phyloP scores from a whole-genome alignment of 352 stramenopile species.

The Phytophthora idaei region DNA sequence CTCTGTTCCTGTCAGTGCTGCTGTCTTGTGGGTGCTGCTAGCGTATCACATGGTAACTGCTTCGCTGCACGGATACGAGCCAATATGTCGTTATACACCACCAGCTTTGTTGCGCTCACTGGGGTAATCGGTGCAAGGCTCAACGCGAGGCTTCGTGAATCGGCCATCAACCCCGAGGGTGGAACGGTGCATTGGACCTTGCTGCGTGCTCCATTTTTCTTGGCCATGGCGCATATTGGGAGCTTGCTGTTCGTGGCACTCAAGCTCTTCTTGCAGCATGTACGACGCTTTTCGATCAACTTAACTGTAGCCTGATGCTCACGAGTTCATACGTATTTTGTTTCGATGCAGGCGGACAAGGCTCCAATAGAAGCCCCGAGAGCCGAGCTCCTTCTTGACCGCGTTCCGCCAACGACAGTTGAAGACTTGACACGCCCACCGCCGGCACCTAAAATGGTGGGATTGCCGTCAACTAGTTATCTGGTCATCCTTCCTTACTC shows the following conservation, averaged over 20 bases:
- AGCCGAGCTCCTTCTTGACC: constrained; percentile 12
- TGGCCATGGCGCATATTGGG: constrained; percentile 64
- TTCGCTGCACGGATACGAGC: constrained; percentile 56
- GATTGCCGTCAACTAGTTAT: background rate
- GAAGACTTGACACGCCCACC: constrained; percentile 50
- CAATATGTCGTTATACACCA: constrained; percentile 55
- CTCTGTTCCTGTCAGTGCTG: constrained; percentile 74
- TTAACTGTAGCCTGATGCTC: background rate
- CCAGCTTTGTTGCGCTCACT: constrained; percentile 53
- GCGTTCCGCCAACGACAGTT: constrained; percentile 18
- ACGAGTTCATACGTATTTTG: background rate
- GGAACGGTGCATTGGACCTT: constrained; percentile 80
- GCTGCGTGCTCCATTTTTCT: constrained; percentile 67
- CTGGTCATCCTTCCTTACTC: background rate
- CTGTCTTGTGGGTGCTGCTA: constrained; percentile 48
- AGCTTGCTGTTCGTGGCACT: constrained; percentile 68
- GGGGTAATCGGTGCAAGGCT: constrained; percentile 67
- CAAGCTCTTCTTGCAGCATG: constrained; percentile 83
- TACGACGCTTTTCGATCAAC: constrained; percentile 17
- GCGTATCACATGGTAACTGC: constrained; percentile 51
- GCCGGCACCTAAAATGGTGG: constrained; percentile 35
- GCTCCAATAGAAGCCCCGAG: background rate
- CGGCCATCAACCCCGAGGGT: constrained; percentile 77
- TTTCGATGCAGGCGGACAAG: constrained; percentile 40
- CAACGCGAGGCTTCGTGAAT: constrained; percentile 72